Percentiles rank a stretch among this genome's conserved stretches.
phyloP scores from a whole-genome alignment of 257 asterid genomes.

The Solanum piurae region DNA sequence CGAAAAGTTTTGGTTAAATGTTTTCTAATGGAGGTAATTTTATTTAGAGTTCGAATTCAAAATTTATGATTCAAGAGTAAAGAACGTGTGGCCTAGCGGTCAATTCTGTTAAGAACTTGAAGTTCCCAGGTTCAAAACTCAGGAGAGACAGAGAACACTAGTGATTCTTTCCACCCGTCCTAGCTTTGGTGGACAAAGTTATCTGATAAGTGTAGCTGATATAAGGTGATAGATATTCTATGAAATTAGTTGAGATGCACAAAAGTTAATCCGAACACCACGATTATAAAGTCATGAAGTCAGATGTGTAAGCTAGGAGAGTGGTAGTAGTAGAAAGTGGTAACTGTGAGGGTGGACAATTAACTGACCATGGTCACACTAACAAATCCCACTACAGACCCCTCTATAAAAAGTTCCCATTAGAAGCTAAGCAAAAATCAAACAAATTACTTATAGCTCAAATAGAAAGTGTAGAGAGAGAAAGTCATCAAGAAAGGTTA shows the following conservation, averaged over 20 bases:
- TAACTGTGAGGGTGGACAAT: neutral
- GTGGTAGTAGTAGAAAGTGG: neutral
- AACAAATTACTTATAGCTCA: neutral
- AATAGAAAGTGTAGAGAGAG: neutral
- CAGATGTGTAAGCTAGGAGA: neutral
- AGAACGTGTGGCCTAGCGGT: too few species aligned
- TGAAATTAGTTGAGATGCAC: fast-evolving
- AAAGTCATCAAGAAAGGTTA: neutral
- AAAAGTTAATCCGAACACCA: neutral
- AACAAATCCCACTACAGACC: conserved; percentile 5
- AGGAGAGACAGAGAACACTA: fast-evolving
- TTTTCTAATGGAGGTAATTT: neutral
- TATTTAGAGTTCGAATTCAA: neutral
- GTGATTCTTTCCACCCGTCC: fast-evolving
- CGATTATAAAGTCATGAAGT: too few species aligned
- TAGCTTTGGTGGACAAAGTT: fast-evolving
- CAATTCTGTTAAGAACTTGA: too few species aligned
- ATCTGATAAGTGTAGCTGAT: fast-evolving
- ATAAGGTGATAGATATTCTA: fast-evolving
- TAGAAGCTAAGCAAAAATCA: neutral
- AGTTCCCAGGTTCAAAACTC: neutral
- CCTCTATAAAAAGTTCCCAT: conserved; percentile 15
- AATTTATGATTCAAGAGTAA: neutral
- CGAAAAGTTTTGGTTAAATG: neutral
- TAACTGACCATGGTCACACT: conserved; percentile 18